phyloP scores from a whole-genome alignment of 129 eudicot species.

The Scalesia atractyloides region DNA sequence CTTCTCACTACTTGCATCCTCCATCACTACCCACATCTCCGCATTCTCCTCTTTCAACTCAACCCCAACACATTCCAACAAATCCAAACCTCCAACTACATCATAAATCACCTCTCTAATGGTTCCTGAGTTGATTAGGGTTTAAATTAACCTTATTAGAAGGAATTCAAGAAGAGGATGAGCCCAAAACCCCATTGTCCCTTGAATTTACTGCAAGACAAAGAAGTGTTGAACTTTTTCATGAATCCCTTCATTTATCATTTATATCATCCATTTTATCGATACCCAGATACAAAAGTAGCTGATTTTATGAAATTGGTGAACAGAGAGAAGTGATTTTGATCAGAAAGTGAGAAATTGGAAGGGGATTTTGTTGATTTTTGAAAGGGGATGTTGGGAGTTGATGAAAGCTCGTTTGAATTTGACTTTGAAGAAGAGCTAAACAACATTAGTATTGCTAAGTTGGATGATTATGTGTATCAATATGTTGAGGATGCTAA shows the following conservation, averaged over 20 bases:
- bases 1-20: slow-evolving; percentile 48
- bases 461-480: no score
- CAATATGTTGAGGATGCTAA: no score
- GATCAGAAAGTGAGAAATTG: background rate
- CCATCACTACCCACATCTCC: slow-evolving; percentile 92
- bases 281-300: slow-evolving; percentile 19
- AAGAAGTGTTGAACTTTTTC: slow-evolving; percentile 80
- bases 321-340: slow-evolving; percentile 11
- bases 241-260: slow-evolving; percentile 91
- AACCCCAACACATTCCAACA: slow-evolving; percentile 85
- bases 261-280: slow-evolving; percentile 68
- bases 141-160: slow-evolving; percentile 30
- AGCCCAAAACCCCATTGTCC: slow-evolving; percentile 83
- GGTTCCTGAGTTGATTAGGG: slow-evolving; percentile 31
- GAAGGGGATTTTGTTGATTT: background rate
- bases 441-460: no score
- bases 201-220: slow-evolving; percentile 80
- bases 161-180: slow-evolving; percentile 54
- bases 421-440: no score
- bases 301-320: slow-evolving; percentile 2
- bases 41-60: slow-evolving; percentile 74
- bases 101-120: slow-evolving; percentile 81
- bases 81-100: slow-evolving; percentile 77
- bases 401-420: no score
- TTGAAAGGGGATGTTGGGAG: no score